Conservation (phyloP, 2,329 filamentous ascomycete genomes). For the Pyrenophora teres region DNA sequence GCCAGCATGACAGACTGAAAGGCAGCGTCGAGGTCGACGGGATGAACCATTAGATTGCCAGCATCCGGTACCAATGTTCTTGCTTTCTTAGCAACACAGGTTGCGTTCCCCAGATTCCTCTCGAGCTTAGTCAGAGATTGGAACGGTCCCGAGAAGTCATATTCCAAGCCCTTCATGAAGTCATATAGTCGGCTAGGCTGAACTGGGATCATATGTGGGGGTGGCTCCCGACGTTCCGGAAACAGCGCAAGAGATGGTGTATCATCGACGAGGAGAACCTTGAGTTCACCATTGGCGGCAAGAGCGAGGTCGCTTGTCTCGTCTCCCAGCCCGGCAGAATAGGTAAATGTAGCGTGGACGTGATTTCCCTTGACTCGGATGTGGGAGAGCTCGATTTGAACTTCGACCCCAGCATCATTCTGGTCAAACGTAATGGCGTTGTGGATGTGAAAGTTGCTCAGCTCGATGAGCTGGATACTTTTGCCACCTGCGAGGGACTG, state of each 20-base stretch:
- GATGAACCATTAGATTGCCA: neutral
- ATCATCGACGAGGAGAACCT: neutral
- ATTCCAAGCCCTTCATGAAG: neutral
- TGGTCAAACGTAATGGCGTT: neutral
- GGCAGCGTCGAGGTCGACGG: neutral
- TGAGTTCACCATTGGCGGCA: neutral
- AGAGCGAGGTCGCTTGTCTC: neutral
- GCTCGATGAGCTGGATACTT: slow-evolving; percentile 1
- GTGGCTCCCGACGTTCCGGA: neutral
- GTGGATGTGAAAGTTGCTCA: neutral
- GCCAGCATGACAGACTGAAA: neutral
- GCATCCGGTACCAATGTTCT: neutral
- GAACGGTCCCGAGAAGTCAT: neutral
- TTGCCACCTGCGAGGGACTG: neutral
- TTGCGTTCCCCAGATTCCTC: neutral
- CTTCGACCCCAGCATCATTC: neutral
- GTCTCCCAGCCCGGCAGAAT: neutral
- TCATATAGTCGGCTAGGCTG: neutral
- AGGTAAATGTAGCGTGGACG: neutral
- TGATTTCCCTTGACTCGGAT: neutral
- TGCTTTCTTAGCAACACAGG: neutral
- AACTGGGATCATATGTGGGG: neutral
- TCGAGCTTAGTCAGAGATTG: neutral
- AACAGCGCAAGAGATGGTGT: neutral
- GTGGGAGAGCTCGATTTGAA: neutral